Percentiles rank a stretch among this genome's conserved stretches.
Evolutionary conservation across 257 asterid genomes (phyloP).

Genomic region (Solanum ossicruentum): DNA sequence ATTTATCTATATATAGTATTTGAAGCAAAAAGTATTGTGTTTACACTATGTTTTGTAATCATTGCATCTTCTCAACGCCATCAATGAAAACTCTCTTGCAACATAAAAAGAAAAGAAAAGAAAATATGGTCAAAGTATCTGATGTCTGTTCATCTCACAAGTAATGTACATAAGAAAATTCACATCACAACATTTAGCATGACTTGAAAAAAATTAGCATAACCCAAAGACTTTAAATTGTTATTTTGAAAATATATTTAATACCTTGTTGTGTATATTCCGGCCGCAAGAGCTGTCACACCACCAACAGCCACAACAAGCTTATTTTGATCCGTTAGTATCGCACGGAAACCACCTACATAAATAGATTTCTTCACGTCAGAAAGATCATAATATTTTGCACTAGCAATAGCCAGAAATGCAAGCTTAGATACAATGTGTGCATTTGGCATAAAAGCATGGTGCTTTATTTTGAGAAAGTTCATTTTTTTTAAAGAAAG

Average conservation of each 20-base stretch:
- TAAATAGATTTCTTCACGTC: not conserved
- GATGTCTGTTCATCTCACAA: not conserved
- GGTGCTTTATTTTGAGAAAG: not conserved
- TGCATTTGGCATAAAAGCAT: not conserved
- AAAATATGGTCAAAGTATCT: not conserved
- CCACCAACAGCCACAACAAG: constrained; percentile 91
- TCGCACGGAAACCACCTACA: constrained; percentile 80
- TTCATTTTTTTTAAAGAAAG: no score
- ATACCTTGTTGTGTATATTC: constrained; percentile 93
- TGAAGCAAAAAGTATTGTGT: not conserved
- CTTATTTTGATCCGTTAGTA: constrained; percentile 86
- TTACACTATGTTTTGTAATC: not conserved
- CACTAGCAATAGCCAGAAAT: not conserved
- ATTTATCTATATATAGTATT: not conserved
- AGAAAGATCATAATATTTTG: not conserved
- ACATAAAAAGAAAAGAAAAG: not conserved
- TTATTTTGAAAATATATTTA: not conserved
- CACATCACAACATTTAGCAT: not conserved
- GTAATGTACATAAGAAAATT: not conserved
- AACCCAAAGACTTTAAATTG: not conserved
- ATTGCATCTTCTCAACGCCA: not conserved
- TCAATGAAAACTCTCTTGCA: not conserved
- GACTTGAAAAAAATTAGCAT: not conserved
- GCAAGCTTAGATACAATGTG: not conserved
- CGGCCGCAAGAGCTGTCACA: constrained; percentile 95